phyloP scores from a whole-genome alignment of 805 yeast species.

The Diddensiella transvaalensis region DNA sequence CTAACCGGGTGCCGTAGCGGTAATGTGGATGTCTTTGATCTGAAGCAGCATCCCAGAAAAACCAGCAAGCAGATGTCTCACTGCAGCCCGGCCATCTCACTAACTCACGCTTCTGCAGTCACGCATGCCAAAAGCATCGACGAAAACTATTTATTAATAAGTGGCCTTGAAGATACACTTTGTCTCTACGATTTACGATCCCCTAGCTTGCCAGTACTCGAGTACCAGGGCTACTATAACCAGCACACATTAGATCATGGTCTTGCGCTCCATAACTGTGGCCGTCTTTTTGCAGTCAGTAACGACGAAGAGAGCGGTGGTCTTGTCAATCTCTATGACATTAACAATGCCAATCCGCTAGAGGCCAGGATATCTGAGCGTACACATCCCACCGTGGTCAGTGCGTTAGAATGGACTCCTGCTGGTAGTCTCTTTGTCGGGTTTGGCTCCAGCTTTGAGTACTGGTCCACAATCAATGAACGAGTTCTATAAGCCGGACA shows the following conservation, averaged over 20 bases:
- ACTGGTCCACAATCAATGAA: neutral
- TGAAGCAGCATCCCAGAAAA: slow-evolving; percentile 9
- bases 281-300: slow-evolving; percentile 15
- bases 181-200: slow-evolving; percentile 15
- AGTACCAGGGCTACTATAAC: slow-evolving; percentile 12
- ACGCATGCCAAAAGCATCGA: slow-evolving; percentile 21
- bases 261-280: slow-evolving; percentile 13
- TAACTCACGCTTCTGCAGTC: slow-evolving; percentile 21
- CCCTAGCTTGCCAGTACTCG: neutral
- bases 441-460: neutral
- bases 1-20: slow-evolving; percentile 23
- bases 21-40: slow-evolving; percentile 14
- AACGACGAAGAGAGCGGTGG: slow-evolving; percentile 5
- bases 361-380: neutral
- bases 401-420: slow-evolving; percentile 2
- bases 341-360: neutral
- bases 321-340: neutral
- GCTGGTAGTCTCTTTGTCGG: slow-evolving; percentile 3
- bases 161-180: slow-evolving; percentile 25
- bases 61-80: neutral
- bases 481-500: neutral
- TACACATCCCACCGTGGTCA: neutral
- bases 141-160: slow-evolving; percentile 17
- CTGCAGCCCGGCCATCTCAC: slow-evolving; percentile 8
- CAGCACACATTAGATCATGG: slow-evolving; percentile 11